These are phyloP conservation scores for Neurospora sp. DNA, from an alignment of 495 filamentous ascomycete species.

Conservation along the genomic window DNA sequence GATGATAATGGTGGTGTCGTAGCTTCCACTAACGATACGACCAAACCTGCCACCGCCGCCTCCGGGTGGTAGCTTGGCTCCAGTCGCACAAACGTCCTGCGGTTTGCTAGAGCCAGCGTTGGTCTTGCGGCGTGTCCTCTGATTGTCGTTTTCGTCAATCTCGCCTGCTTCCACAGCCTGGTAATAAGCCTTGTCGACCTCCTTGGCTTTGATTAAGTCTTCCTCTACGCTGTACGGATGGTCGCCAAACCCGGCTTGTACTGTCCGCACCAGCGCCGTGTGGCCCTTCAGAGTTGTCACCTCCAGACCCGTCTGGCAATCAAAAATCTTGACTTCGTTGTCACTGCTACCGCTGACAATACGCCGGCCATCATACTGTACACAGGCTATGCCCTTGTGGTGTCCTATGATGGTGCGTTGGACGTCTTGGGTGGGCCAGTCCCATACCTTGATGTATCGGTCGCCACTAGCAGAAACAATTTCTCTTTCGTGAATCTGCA, in stretches of 20 bases:
- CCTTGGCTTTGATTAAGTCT: slow-evolving; percentile 57
- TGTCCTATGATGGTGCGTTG: slow-evolving; percentile 73
- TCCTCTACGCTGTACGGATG: slow-evolving; percentile 67
- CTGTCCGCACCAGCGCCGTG: slow-evolving; percentile 74
- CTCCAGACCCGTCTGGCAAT: slow-evolving; percentile 71
- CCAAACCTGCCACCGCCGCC: slow-evolving; percentile 79
- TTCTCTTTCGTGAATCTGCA: slow-evolving; percentile 76
- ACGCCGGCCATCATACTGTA: slow-evolving; percentile 93
- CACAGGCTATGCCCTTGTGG: slow-evolving; percentile 91
- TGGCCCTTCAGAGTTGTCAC: slow-evolving; percentile 80
- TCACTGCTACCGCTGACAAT: slow-evolving; percentile 96
- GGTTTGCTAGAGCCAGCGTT: slow-evolving; percentile 71
- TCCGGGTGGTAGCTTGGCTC: slow-evolving; percentile 76
- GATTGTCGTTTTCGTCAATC: slow-evolving; percentile 24
- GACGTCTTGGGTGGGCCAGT: slow-evolving; percentile 68
- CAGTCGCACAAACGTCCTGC: slow-evolving; percentile 64
- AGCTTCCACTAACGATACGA: slow-evolving; percentile 88
- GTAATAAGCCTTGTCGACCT: slow-evolving; percentile 62
- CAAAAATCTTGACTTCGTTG: slow-evolving; percentile 89
- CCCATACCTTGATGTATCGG: slow-evolving; percentile 85
- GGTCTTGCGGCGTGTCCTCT: slow-evolving; percentile 35
- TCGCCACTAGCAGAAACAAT: slow-evolving; percentile 94
- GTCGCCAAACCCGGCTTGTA: slow-evolving; percentile 89
- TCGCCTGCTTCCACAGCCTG: slow-evolving; percentile 55
- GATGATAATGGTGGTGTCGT: slow-evolving; percentile 89